Evolutionary conservation across 352 stramenopile genomes (phyloP).

Genomic region (Phytophthora pinifolia): DNA sequence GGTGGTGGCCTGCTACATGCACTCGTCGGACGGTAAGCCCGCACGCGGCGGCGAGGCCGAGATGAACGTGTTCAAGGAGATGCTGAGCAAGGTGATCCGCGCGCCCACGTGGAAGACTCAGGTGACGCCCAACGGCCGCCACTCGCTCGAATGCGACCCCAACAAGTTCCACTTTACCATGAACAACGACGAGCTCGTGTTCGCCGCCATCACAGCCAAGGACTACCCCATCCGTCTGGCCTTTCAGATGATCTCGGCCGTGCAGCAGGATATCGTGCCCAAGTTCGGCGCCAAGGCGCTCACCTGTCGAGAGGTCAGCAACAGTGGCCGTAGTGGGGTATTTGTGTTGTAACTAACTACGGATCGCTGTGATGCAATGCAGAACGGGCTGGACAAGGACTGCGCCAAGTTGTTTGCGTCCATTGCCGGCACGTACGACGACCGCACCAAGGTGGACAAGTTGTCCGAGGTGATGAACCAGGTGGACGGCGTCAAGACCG

Average conservation of each 20-base stretch:
- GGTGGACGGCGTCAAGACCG: conserved; percentile 77
- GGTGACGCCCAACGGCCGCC: conserved; percentile 80
- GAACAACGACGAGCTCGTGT: conserved; percentile 88
- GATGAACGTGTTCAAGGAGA: conserved; percentile 69
- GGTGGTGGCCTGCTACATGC: conserved; percentile 77
- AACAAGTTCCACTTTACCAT: conserved; percentile 91
- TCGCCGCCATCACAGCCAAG: conserved; percentile 75
- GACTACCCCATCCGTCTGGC: conserved; percentile 82
- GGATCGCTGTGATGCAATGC: neutral
- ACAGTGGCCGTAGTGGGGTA: conserved; percentile 1
- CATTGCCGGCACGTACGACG: conserved; percentile 77
- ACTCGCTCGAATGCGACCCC: conserved; percentile 85
- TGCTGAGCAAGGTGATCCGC: conserved; percentile 81
- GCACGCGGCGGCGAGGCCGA: conserved; percentile 46
- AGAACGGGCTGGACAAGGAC: conserved; percentile 81
- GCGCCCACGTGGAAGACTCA: conserved; percentile 86
- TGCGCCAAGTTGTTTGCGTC: conserved; percentile 57
- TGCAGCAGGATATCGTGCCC: conserved; percentile 77
- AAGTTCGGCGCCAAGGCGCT: conserved; percentile 77
- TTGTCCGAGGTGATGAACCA: conserved; percentile 82
- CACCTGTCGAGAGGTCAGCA: conserved; percentile 68
- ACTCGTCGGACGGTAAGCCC: conserved; percentile 49
- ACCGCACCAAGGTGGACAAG: conserved; percentile 88
- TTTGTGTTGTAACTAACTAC: neutral
- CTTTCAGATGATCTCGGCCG: conserved; percentile 77